Conservation (phyloP, 2,329 filamentous ascomycete species). For the Diaporthe sp. region DNA sequence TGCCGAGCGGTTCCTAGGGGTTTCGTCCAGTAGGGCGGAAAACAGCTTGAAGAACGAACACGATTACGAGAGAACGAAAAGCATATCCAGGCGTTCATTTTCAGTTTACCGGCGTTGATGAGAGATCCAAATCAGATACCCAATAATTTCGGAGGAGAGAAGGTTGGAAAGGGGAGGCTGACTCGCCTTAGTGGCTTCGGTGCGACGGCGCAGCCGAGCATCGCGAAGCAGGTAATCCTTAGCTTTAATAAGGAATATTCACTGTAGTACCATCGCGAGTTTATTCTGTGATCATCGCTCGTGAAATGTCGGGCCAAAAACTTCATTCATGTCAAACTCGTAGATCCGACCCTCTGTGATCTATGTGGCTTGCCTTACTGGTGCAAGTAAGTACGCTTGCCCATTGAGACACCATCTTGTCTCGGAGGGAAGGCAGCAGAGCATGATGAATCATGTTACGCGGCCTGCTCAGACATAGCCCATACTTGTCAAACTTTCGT, state of each 20-base stretch:
- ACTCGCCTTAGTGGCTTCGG: neutral
- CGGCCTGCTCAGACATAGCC: neutral
- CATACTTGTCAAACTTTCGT: neutral
- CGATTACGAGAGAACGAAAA: constrained; percentile 13
- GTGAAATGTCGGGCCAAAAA: neutral
- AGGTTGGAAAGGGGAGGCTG: neutral
- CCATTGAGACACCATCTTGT: neutral
- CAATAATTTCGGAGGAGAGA: constrained; percentile 10
- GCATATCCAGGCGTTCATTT: constrained; percentile 24
- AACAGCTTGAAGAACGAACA: neutral
- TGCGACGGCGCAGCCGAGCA: constrained; percentile 3
- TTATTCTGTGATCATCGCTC: neutral
- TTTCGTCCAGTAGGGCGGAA: neutral
- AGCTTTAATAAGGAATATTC: constrained; percentile 15
- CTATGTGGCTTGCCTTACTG: neutral
- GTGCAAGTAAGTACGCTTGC: neutral
- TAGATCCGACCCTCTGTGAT: neutral
- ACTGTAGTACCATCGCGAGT: neutral
- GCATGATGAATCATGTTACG: neutral
- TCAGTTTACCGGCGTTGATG: constrained; percentile 23
- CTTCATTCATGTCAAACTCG: neutral
- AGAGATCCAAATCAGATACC: constrained; percentile 22
- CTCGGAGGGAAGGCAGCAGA: no score
- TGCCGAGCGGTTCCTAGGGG: neutral
- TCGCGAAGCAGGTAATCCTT: constrained; percentile 18